Evolutionary conservation across 805 yeast genomes (phyloP).

Genomic region (Pichia thaimueangensis): DNA sequence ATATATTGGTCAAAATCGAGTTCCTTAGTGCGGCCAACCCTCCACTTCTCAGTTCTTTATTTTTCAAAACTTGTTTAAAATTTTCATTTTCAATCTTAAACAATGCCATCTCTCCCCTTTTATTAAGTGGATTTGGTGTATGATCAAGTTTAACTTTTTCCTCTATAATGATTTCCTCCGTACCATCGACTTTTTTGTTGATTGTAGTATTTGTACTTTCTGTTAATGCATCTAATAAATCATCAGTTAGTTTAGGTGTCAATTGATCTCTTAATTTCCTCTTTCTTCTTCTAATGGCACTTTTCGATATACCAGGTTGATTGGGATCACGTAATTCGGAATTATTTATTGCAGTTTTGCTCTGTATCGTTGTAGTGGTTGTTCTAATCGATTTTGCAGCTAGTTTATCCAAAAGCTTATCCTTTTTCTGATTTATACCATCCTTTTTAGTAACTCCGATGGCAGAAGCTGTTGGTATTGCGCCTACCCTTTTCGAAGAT

Average conservation of each 20-base stretch:
- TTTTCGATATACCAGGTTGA: conserved; percentile 52
- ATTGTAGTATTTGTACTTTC: conserved; percentile 25
- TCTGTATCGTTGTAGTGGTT: background rate
- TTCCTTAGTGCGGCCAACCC: conserved; percentile 63
- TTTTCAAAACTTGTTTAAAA: conserved; percentile 52
- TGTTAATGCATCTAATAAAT: conserved; percentile 48
- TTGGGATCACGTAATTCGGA: conserved; percentile 26
- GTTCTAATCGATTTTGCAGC: conserved; percentile 13
- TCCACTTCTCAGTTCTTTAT: conserved; percentile 46
- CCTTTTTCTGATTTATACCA: conserved; percentile 11
- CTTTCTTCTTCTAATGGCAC: conserved; percentile 57
- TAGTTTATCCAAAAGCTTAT: conserved; percentile 16
- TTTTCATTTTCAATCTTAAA: conserved; percentile 39
- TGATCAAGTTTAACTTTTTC: conserved; percentile 31
- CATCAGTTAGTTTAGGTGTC: conserved; percentile 58
- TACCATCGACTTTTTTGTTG: conserved; percentile 13
- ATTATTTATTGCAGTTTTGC: conserved; percentile 2
- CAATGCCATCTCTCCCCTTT: conserved; percentile 45
- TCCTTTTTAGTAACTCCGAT: conserved; percentile 14
- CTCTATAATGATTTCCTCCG: conserved; percentile 20
- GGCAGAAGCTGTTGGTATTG: background rate
- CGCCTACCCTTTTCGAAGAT: conserved; percentile 26
- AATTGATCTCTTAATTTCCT: conserved; percentile 56
- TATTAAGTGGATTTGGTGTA: conserved; percentile 30
- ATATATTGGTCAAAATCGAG: conserved; percentile 37